phyloP scores from a whole-genome alignment of 2,329 filamentous ascomycete species.

The Exophiala oligosperma region DNA sequence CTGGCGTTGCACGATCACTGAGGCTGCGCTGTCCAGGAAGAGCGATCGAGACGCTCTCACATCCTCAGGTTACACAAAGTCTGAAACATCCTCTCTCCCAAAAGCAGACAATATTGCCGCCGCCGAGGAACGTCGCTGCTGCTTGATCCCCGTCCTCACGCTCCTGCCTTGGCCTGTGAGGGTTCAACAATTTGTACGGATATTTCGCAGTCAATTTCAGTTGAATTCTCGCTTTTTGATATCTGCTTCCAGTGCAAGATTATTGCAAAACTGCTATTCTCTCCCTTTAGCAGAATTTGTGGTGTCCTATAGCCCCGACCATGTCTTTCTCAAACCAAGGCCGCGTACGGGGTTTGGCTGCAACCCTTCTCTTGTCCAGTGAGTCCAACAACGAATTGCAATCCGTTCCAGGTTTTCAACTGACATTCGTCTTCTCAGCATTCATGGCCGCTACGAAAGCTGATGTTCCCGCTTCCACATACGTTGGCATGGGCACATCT shows the following conservation, averaged over 20 bases:
- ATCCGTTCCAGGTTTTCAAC: background rate
- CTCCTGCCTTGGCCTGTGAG: too few relatives aligned
- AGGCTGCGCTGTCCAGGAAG: too few relatives aligned
- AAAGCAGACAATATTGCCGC: constrained; percentile 10
- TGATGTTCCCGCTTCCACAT: constrained; percentile 18
- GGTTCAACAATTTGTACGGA: too few relatives aligned
- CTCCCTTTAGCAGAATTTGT: too few relatives aligned
- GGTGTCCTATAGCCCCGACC: background rate
- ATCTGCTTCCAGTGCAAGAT: background rate
- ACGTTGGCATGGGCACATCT: constrained; percentile 17
- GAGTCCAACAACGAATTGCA: background rate
- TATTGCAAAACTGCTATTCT: too few relatives aligned
- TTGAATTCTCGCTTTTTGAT: background rate
- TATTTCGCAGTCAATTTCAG: background rate
- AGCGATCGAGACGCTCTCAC: background rate
- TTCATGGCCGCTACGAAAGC: constrained; percentile 19
- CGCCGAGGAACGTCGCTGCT: background rate
- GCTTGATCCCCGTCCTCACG: too few relatives aligned
- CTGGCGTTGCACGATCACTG: background rate
- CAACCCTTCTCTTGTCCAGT: constrained; percentile 13
- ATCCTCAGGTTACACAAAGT: constrained; percentile 4
- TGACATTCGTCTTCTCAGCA: constrained; percentile 1
- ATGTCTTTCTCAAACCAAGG: constrained; percentile 7
- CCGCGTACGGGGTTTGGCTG: constrained; percentile 10
- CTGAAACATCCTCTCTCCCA: constrained; percentile 11